These are phyloP conservation scores for Saprolegnia diclina DNA, from an alignment of 352 stramenopile genomes.

Conservation along the genomic window DNA sequence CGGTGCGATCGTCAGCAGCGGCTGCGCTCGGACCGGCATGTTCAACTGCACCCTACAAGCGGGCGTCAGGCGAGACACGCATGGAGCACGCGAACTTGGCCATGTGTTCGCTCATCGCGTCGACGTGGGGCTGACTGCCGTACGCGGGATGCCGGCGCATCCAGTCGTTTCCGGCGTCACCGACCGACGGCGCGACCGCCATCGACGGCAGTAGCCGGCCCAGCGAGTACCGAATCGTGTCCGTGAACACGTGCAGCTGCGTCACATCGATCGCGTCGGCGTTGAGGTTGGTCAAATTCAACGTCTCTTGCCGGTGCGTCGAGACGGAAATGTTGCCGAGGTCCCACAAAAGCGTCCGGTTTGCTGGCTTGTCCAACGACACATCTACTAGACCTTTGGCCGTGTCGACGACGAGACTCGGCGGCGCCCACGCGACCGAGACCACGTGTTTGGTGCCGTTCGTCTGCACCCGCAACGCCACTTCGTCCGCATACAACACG, in stretches of 20 bases:
- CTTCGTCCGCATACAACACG: not conserved
- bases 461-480: slow-evolving; percentile 5
- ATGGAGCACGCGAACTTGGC: not conserved
- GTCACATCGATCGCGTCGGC: not conserved
- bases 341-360: not conserved
- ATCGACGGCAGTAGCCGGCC: not conserved
- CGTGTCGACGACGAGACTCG: not conserved
- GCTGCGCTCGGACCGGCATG: not conserved
- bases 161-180: not conserved
- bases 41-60: not conserved
- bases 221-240: not conserved
- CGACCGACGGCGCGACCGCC: not conserved
- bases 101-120: not conserved
- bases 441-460: slow-evolving; percentile 4
- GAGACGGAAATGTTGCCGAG: slow-evolving; percentile 9
- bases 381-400: not conserved
- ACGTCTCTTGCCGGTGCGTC: not conserved
- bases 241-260: not conserved
- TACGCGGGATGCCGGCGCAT: not conserved
- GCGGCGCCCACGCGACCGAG: not conserved
- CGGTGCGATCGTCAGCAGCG: not conserved
- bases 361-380: not conserved
- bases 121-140: not conserved
- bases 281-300: slow-evolving; percentile 26
- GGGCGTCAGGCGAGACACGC: not conserved